Evolutionary conservation across 1,284 basidiomycete genomes (phyloP).

Genomic region (Stereum hirsutum): DNA sequence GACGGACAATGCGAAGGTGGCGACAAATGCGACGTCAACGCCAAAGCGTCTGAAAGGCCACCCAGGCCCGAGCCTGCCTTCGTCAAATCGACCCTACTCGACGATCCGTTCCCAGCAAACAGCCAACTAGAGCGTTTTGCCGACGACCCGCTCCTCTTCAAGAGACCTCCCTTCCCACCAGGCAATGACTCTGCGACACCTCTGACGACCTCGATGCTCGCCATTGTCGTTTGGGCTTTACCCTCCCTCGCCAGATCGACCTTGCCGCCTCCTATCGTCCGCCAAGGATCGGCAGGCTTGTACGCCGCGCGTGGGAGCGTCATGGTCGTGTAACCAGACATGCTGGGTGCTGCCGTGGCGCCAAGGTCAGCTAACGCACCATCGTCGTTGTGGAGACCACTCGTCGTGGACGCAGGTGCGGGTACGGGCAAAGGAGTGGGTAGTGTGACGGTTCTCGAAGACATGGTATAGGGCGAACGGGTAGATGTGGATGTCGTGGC

Average conservation of each 20-base stretch:
- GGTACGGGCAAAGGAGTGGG: slow-evolving; percentile 14
- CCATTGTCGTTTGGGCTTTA: slow-evolving; percentile 79
- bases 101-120: slow-evolving; percentile 12
- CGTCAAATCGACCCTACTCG: slow-evolving; percentile 14
- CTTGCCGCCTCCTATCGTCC: slow-evolving; percentile 28
- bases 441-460: slow-evolving; percentile 21
- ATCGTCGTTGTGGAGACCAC: slow-evolving; percentile 3
- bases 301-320: slow-evolving; percentile 55
- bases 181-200: slow-evolving; percentile 32
- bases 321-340: slow-evolving; percentile 60
- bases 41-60: slow-evolving; percentile 10
- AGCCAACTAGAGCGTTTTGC: not conserved
- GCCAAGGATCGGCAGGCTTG: slow-evolving; percentile 26
- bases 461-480: slow-evolving; percentile 13
- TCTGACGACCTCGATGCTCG: slow-evolving; percentile 69
- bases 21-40: slow-evolving; percentile 56
- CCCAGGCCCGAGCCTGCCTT: slow-evolving; percentile 31
- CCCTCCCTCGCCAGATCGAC: slow-evolving; percentile 69
- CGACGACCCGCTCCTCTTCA: slow-evolving; percentile 3
- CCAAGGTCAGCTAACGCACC: not conserved
- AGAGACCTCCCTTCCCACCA: slow-evolving; percentile 4
- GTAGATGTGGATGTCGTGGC: slow-evolving; percentile 5
- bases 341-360: slow-evolving; percentile 24
- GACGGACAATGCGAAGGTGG: slow-evolving; percentile 67
- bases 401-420: slow-evolving; percentile 12